Conservation (phyloP, 2,329 filamentous ascomycete genomes). For the Emericellopsis atlantica region DNA sequence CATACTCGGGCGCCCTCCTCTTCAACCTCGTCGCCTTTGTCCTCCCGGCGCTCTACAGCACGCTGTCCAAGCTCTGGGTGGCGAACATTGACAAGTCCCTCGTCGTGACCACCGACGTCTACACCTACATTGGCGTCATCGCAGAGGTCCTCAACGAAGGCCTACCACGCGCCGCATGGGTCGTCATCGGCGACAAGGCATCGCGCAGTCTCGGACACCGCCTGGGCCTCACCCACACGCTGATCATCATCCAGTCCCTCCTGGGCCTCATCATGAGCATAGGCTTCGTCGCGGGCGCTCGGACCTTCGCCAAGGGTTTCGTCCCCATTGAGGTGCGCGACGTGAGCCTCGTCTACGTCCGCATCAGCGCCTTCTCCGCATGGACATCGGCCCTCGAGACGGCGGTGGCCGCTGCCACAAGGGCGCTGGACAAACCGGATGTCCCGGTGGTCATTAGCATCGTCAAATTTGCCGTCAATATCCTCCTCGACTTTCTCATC, state of each 20-base stretch:
- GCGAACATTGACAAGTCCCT: slow-evolving; percentile 48
- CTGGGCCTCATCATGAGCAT: slow-evolving; percentile 49
- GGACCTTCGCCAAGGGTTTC: slow-evolving; percentile 44
- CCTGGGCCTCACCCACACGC: slow-evolving; percentile 47
- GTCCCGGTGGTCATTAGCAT: slow-evolving; percentile 55
- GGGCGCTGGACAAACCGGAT: slow-evolving; percentile 54
- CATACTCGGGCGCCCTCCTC: slow-evolving; percentile 41
- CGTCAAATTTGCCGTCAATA: slow-evolving; percentile 53
- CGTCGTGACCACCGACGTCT: slow-evolving; percentile 28
- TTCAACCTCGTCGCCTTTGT: slow-evolving; percentile 53
- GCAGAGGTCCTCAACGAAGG: slow-evolving; percentile 62
- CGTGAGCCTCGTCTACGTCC: slow-evolving; percentile 49
- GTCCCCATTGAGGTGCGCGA: slow-evolving; percentile 46
- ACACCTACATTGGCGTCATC: slow-evolving; percentile 57
- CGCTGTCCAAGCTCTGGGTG: slow-evolving; percentile 59
- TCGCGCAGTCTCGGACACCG: slow-evolving; percentile 37
- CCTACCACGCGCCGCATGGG: slow-evolving; percentile 54
- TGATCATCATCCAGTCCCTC: slow-evolving; percentile 45
- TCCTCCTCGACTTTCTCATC: slow-evolving; percentile 51
- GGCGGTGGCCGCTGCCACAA: slow-evolving; percentile 46
- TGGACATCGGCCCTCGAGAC: slow-evolving; percentile 51
- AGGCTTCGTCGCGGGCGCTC: slow-evolving; percentile 39
- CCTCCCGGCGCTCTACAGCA: slow-evolving; percentile 54
- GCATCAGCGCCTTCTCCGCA: slow-evolving; percentile 49
- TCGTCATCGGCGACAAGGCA: slow-evolving; percentile 53